Percentiles rank a stretch among this genome's conserved stretches.
These are phyloP conservation scores for Solanum rostratum DNA, from an alignment of 257 asterid genomes.

Conservation along the genomic window DNA sequence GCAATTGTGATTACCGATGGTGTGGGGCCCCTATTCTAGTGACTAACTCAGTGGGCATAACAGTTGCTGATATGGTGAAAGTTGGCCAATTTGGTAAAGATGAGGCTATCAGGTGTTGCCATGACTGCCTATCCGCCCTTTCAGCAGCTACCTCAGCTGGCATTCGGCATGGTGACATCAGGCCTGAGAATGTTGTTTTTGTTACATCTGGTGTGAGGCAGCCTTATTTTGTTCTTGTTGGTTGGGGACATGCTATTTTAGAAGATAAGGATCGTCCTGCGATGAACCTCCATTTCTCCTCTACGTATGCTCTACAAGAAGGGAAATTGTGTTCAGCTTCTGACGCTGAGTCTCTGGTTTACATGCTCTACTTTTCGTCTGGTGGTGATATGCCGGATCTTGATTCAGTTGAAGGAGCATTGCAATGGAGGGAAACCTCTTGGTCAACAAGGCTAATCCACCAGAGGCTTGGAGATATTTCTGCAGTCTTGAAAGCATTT, in stretches of 20 bases:
- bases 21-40: constrained; percentile 76
- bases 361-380: constrained; percentile 60
- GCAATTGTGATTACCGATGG: constrained; percentile 72
- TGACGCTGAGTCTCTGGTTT: constrained; percentile 87
- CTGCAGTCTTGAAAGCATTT: constrained; percentile 92
- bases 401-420: constrained; percentile 92
- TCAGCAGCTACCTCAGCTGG: constrained; percentile 64
- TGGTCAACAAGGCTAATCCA: constrained; percentile 95
- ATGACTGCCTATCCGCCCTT: constrained; percentile 83
- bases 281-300: constrained; percentile 80
- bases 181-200: constrained; percentile 72
- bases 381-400: constrained; percentile 73
- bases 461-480: constrained; percentile 85
- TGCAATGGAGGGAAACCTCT: constrained; percentile 81
- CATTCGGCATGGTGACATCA: constrained; percentile 79
- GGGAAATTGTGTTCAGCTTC: constrained; percentile 92
- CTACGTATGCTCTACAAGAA: constrained; percentile 90
- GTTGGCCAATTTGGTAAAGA: constrained; percentile 45
- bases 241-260: constrained; percentile 96
- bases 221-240: constrained; percentile 59
- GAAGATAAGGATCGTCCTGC: constrained; percentile 92
- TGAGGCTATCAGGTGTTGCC: constrained; percentile 85
- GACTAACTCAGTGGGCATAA: constrained; percentile 70
- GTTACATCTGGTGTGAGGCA: constrained; percentile 43
- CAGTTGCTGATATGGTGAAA: constrained; percentile 67